These are phyloP conservation scores for Terfezia claveryi DNA, from an alignment of 495 filamentous ascomycete genomes.

Conservation along the genomic window DNA sequence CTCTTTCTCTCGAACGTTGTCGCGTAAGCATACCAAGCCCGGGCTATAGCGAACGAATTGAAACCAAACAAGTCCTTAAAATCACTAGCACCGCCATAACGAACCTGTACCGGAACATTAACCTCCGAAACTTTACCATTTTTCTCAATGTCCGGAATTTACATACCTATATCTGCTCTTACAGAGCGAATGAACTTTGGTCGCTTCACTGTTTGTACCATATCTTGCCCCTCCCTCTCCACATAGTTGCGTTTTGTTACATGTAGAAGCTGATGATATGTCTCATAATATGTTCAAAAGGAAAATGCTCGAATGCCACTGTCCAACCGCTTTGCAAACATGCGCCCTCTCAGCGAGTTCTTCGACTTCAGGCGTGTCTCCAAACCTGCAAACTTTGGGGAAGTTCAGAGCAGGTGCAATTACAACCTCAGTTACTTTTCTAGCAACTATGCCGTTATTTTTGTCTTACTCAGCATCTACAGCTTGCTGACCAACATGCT, in stretches of 20 bases:
- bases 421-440: conserved; percentile 96
- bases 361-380: conserved; percentile 85
- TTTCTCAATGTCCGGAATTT: conserved; percentile 53
- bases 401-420: conserved; percentile 82
- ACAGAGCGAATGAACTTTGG: conserved; percentile 73
- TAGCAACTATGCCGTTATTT: conserved; percentile 90
- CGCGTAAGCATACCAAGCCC: background rate
- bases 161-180: conserved; percentile 73
- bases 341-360: conserved; percentile 80
- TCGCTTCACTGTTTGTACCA: conserved; percentile 24
- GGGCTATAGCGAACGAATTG: background rate
- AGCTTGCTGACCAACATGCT: conserved; percentile 62
- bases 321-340: conserved; percentile 67
- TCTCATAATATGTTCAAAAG: conserved; percentile 36
- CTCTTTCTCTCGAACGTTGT: background rate
- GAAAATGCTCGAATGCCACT: conserved; percentile 47
- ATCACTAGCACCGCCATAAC: too few relatives aligned
- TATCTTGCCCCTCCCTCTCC: background rate
- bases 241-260: background rate
- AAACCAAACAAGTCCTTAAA: too few relatives aligned
- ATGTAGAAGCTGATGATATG: conserved; percentile 13
- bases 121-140: background rate
- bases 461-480: conserved; percentile 90
- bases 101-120: too few relatives aligned
- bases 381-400: conserved; percentile 75